Evolutionary conservation across 148 eudicot genomes (phyloP).

Genomic region (Spergularia bocconei): DNA sequence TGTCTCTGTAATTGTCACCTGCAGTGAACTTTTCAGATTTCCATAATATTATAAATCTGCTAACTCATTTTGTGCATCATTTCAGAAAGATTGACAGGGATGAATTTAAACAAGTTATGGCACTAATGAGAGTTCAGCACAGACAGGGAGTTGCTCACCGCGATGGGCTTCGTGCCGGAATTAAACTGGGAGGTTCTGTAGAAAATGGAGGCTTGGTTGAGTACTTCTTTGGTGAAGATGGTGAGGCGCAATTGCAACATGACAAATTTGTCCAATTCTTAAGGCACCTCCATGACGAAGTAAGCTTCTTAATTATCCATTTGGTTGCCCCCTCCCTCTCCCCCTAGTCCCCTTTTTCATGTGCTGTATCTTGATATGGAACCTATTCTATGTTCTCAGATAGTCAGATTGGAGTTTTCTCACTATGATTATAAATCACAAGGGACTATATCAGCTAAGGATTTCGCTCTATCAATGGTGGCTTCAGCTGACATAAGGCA

Average conservation of each 20-base stretch:
- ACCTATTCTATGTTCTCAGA: slow-evolving; percentile 29
- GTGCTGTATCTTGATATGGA: neutral
- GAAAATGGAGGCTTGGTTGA: slow-evolving; percentile 85
- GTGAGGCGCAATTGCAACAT: slow-evolving; percentile 46
- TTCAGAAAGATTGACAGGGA: slow-evolving; percentile 64
- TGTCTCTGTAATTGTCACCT: neutral
- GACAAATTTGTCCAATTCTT: slow-evolving; percentile 72
- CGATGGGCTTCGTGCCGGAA: slow-evolving; percentile 74
- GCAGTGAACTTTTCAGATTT: neutral
- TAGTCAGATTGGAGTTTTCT: slow-evolving; percentile 55
- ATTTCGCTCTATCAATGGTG: slow-evolving; percentile 73
- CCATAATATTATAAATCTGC: neutral
- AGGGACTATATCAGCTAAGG: slow-evolving; percentile 62
- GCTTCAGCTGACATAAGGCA: slow-evolving; percentile 66
- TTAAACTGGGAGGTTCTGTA: slow-evolving; percentile 46
- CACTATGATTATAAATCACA: slow-evolving; percentile 56
- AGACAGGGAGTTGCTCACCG: slow-evolving; percentile 79
- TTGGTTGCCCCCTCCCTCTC: neutral
- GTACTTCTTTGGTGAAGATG: slow-evolving; percentile 77
- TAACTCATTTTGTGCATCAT: slow-evolving; percentile 15
- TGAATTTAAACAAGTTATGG: slow-evolving; percentile 71
- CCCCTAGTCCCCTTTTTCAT: neutral
- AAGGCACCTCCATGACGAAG: slow-evolving; percentile 70
- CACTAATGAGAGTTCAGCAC: slow-evolving; percentile 58
- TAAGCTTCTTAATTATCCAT: slow-evolving; percentile 24